These are phyloP conservation scores for Apophysomyces ossiformis DNA, from an alignment of 371 early-diverging fungal genomes.

Conservation along the genomic window DNA sequence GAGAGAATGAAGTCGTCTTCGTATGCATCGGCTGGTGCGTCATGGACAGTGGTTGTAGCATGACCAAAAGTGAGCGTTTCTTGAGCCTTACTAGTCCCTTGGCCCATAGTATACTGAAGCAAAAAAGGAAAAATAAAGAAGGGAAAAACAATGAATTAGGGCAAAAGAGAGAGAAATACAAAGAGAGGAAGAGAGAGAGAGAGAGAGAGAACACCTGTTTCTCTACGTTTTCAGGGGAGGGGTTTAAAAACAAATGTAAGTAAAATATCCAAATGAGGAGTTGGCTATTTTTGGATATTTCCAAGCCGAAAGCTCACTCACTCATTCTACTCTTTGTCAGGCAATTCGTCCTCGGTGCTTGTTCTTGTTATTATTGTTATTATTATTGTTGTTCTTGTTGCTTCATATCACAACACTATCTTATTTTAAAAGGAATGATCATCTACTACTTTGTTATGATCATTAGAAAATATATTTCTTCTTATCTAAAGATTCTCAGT, in stretches of 20 bases:
- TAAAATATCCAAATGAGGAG: background rate
- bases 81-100: constrained; percentile 6
- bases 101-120: background rate
- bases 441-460: too few relatives aligned
- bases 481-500: too few relatives aligned
- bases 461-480: too few relatives aligned
- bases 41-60: background rate
- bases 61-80: constrained; percentile 3
- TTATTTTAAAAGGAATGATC: too few relatives aligned
- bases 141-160: background rate
- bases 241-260: constrained; percentile 7
- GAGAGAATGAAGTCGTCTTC: constrained; percentile 8
- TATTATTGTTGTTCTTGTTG: too few relatives aligned
- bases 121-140: background rate
- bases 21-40: background rate
- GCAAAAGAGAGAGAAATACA: background rate
- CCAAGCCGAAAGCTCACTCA: background rate
- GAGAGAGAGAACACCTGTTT: constrained; percentile 7
- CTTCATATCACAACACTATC: too few relatives aligned
- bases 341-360: too few relatives aligned
- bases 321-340: too few relatives aligned
- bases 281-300: constrained; percentile 6
- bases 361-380: too few relatives aligned
- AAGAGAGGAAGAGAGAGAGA: background rate
- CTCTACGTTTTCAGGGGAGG: constrained; percentile 12